Conservation (phyloP, 202 grass and related monocot genomes). For the Carex sylvatica region DNA sequence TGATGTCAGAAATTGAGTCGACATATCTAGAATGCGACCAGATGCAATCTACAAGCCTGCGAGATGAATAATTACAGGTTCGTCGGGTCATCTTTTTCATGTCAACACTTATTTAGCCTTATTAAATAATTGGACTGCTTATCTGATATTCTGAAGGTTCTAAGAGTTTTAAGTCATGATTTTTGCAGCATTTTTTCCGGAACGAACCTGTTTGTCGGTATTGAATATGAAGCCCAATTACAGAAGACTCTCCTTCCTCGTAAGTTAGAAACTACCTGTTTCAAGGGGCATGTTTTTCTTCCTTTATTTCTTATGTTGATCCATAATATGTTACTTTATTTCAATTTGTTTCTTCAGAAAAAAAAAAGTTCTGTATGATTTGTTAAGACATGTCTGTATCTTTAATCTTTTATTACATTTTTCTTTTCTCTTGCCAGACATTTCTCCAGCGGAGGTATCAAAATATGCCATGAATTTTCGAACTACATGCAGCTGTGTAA, state of each 20-base stretch:
- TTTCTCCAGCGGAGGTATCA: constrained; percentile 77
- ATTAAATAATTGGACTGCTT: constrained; percentile 1
- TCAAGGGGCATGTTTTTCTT: neutral
- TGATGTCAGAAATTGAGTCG: constrained; percentile 99
- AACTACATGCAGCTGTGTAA: constrained; percentile 90
- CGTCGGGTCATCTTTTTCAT: constrained; percentile 29
- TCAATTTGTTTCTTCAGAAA: neutral
- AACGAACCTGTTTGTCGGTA: constrained; percentile 90
- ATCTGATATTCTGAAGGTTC: neutral
- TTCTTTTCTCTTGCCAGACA: constrained; percentile 38
- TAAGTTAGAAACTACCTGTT: constrained; percentile 42
- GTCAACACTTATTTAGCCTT: neutral
- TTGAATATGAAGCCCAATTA: constrained; percentile 95
- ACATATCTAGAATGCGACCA: constrained; percentile 95
- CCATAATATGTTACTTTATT: constrained; percentile 8
- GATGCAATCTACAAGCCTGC: constrained; percentile 91
- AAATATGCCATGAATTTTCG: constrained; percentile 82
- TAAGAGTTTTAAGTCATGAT: constrained; percentile 13
- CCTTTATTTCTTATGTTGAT: constrained; percentile 5
- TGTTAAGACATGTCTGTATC: neutral
- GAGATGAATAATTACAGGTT: constrained; percentile 89
- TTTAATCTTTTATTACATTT: neutral
- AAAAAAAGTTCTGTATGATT: neutral
- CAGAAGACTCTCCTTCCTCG: constrained; percentile 95
- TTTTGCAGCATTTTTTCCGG: constrained; percentile 82